phyloP scores from a whole-genome alignment of 768 basidiomycete genomes.

The Amanita exitialis region DNA sequence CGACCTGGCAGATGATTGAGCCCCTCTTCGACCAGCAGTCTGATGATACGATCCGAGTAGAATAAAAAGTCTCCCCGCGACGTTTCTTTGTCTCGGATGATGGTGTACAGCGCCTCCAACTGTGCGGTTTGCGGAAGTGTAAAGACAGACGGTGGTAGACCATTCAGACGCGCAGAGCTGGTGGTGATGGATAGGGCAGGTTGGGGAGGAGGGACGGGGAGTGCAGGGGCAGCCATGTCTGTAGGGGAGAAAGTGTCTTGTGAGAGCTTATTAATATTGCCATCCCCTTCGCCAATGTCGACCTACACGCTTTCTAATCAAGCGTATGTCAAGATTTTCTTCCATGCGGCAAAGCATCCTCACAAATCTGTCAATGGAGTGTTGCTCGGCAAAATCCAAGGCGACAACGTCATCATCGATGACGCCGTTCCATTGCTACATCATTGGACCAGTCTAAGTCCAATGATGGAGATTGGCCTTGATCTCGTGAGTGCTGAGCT shows the following conservation, averaged over 20 bases:
- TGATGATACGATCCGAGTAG: slow-evolving; percentile 88
- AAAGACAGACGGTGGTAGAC: slow-evolving; percentile 74
- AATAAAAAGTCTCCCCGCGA: slow-evolving; percentile 92
- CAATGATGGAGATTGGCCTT: slow-evolving; percentile 81
- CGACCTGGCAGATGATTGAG: slow-evolving; percentile 75
- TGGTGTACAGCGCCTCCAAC: slow-evolving; percentile 91
- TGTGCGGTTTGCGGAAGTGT: slow-evolving; percentile 86
- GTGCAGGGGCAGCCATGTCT: neutral
- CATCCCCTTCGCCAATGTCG: slow-evolving; percentile 7
- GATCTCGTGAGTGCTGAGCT: slow-evolving; percentile 44
- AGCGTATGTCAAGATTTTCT: slow-evolving; percentile 66
- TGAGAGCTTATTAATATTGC: no score
- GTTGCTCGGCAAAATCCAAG: slow-evolving; percentile 43
- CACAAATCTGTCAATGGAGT: slow-evolving; percentile 70
- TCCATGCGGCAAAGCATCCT: slow-evolving; percentile 76
- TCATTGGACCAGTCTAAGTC: slow-evolving; percentile 76
- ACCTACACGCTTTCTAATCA: slow-evolving; percentile 45
- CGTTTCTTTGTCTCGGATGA: slow-evolving; percentile 85
- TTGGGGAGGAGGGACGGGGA: neutral
- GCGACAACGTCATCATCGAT: slow-evolving; percentile 33
- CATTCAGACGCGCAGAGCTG: slow-evolving; percentile 27
- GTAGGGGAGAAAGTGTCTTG: no score
- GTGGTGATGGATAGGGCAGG: neutral
- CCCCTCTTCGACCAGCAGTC: slow-evolving; percentile 73
- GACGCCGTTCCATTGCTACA: slow-evolving; percentile 75